Percentiles rank a stretch among this genome's conserved stretches.
Conservation (phyloP, 148 eudicot species). For the Polygonum aviculare region DNA sequence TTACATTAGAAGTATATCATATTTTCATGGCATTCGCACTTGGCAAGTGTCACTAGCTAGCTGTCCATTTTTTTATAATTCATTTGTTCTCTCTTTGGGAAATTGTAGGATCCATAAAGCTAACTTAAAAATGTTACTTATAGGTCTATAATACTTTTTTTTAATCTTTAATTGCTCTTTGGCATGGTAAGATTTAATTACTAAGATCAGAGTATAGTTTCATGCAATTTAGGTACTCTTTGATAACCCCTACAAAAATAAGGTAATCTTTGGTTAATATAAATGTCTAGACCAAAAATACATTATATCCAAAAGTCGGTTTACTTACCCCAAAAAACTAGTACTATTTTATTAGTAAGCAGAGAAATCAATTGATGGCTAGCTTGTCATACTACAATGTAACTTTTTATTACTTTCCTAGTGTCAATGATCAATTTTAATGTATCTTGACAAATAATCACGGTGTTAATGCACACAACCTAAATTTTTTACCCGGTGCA, state of each 20-base stretch:
- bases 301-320: background rate
- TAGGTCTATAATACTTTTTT: too few relatives aligned
- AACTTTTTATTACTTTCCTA: background rate
- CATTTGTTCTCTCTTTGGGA: background rate
- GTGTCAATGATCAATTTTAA: background rate
- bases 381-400: background rate
- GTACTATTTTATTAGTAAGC: background rate
- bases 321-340: background rate
- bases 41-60: background rate
- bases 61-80: background rate
- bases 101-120: too few relatives aligned
- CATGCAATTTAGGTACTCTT: too few relatives aligned
- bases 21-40: too few relatives aligned
- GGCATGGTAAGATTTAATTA: too few relatives aligned
- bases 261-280: too few relatives aligned
- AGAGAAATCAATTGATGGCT: background rate
- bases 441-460: conserved; percentile 1
- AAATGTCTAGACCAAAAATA: too few relatives aligned
- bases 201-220: too few relatives aligned
- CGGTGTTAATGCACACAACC: conserved; percentile 1
- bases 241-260: too few relatives aligned
- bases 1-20: background rate
- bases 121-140: too few relatives aligned
- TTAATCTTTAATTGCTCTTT: too few relatives aligned
- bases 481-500: background rate